Percentiles rank a stretch among this genome's conserved stretches.
These are phyloP conservation scores for Lactarius psammicola DNA, from an alignment of 768 basidiomycete genomes.

Conservation along the genomic window DNA sequence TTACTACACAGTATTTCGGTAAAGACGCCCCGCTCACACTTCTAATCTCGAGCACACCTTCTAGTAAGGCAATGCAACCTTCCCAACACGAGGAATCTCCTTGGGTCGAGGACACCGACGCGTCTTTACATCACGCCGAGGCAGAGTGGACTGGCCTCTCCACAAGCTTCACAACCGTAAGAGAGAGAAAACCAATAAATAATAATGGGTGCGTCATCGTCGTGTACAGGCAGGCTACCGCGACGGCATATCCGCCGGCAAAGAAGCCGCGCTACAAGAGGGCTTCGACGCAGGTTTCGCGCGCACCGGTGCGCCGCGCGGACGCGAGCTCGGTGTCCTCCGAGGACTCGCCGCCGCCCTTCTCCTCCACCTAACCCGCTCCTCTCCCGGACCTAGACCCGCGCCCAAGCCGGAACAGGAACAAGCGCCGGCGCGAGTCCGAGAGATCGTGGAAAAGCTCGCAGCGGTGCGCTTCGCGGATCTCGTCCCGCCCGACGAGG, in stretches of 20 bases:
- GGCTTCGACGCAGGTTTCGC: constrained; percentile 91
- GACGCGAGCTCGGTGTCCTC: constrained; percentile 72
- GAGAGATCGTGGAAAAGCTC: constrained; percentile 53
- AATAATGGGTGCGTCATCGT: neutral
- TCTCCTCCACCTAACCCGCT: constrained; percentile 23
- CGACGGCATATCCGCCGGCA: constrained; percentile 94
- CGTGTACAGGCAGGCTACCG: constrained; percentile 78
- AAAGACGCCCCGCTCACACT: too few species aligned
- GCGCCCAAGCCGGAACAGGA: neutral
- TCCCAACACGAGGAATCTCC: neutral
- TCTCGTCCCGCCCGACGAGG: constrained; percentile 57
- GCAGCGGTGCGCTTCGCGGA: constrained; percentile 63
- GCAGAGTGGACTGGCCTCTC: constrained; percentile 69
- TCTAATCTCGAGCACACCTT: neutral
- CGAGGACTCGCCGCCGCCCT: constrained; percentile 59
- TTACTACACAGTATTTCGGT: too few species aligned
- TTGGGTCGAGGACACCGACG: neutral
- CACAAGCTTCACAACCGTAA: constrained; percentile 55
- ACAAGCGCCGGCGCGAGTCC: constrained; percentile 31
- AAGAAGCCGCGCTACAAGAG: constrained; percentile 79
- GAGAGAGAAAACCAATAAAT: neutral
- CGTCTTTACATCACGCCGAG: constrained; percentile 1
- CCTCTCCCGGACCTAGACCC: neutral
- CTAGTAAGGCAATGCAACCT: neutral
- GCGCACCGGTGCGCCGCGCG: constrained; percentile 65